Conservation (phyloP, 208 protist species). For the Trypanosoma avium region DNA sequence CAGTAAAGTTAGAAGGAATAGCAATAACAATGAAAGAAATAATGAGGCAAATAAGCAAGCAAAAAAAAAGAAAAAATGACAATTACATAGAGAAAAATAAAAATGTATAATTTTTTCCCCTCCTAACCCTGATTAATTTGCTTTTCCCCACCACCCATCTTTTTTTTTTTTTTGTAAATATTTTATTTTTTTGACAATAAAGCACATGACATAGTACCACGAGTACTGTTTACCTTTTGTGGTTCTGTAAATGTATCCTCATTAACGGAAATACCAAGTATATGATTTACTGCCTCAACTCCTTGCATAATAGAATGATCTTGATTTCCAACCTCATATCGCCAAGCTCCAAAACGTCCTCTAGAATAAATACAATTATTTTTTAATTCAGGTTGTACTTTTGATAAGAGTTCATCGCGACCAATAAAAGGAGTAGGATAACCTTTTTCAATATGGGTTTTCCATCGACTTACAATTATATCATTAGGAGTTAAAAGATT, state of each 20-base stretch:
- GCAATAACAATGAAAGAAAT: too few relatives aligned
- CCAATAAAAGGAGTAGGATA: constrained; percentile 73
- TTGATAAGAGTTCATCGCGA: constrained; percentile 48
- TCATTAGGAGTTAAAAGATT: constrained; percentile 42
- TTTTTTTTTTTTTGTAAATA: not conserved
- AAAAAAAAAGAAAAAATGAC: too few relatives aligned
- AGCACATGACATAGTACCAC: constrained; percentile 31
- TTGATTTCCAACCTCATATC: constrained; percentile 78
- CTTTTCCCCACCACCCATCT: not conserved
- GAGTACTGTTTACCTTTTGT: constrained; percentile 40
- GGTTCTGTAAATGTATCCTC: constrained; percentile 32
- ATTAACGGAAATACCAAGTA: constrained; percentile 16
- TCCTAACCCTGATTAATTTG: too few relatives aligned
- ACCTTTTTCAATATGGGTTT: constrained; percentile 60
- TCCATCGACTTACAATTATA: constrained; percentile 52
- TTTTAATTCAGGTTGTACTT: constrained; percentile 38
- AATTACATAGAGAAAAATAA: too few relatives aligned
- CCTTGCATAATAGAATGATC: constrained; percentile 71
- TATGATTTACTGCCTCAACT: constrained; percentile 55
- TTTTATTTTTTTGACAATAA: constrained; percentile 15
- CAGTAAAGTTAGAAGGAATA: too few relatives aligned
- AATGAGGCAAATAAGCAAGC: too few relatives aligned
- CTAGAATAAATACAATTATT: constrained; percentile 53
- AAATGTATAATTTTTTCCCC: too few relatives aligned
- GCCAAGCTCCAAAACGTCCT: constrained; percentile 68